Percentiles rank a stretch among this genome's conserved stretches.
phyloP scores from a whole-genome alignment of 352 stramenopile species.

The Peronospora farinosa region DNA sequence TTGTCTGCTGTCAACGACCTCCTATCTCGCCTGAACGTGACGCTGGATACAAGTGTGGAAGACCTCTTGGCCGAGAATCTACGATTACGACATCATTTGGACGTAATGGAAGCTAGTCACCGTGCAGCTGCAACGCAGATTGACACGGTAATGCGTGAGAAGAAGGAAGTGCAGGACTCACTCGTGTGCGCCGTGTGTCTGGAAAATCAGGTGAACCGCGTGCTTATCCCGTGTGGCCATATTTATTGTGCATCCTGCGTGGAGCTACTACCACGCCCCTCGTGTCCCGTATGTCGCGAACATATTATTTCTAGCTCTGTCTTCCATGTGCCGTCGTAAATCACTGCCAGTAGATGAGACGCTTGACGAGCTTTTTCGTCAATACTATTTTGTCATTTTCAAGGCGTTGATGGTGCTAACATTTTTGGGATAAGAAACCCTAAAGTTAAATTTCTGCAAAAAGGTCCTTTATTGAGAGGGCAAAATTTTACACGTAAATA shows the following conservation, averaged over 20 bases:
- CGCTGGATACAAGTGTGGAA: constrained; percentile 56
- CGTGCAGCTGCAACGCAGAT: constrained; percentile 55
- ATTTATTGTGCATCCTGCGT: constrained; percentile 76
- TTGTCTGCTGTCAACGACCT: constrained; percentile 76
- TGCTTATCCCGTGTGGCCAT: constrained; percentile 78
- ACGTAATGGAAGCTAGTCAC: constrained; percentile 57
- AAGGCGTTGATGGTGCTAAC: no score
- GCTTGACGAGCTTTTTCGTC: no score
- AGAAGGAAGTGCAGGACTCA: constrained; percentile 67
- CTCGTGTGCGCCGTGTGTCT: constrained; percentile 77
- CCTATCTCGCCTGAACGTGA: constrained; percentile 61
- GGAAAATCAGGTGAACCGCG: constrained; percentile 73
- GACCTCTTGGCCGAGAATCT: constrained; percentile 60
- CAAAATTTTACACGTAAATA: no score
- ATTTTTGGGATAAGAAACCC: no score
- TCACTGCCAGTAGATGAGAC: background rate
- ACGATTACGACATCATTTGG: constrained; percentile 51
- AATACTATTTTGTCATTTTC: no score
- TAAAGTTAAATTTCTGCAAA: no score
- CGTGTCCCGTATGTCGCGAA: constrained; percentile 69
- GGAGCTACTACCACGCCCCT: constrained; percentile 45
- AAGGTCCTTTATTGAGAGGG: no score
- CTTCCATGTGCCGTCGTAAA: constrained; percentile 65
- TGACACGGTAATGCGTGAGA: constrained; percentile 59
- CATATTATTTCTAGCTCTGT: constrained; percentile 48